phyloP scores from a whole-genome alignment of 306 rosid genomes.

The Morella rubra region DNA sequence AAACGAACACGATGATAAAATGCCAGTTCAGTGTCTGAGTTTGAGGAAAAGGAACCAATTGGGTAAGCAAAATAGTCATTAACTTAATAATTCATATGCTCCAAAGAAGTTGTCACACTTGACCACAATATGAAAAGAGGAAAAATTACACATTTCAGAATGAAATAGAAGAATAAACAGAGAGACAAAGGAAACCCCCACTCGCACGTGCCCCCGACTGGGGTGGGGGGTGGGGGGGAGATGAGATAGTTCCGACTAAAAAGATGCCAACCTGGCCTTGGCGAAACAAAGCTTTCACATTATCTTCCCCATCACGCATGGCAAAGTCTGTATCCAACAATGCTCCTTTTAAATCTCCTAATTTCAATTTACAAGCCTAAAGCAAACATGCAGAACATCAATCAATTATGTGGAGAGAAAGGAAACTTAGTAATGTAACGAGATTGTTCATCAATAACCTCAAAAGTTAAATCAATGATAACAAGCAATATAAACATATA shows the following conservation, averaged over 20 bases:
- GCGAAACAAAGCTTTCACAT: slow-evolving; percentile 53
- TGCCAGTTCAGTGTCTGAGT: not conserved
- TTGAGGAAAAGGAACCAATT: no score
- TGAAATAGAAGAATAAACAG: no score
- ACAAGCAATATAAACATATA: not conserved
- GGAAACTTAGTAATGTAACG: not conserved
- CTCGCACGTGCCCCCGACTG: no score
- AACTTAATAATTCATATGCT: no score
- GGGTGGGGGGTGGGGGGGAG: not conserved
- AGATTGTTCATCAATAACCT: not conserved
- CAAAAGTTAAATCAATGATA: not conserved
- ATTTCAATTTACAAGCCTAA: slow-evolving; percentile 54
- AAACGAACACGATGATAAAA: not conserved
- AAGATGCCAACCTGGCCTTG: slow-evolving; percentile 54
- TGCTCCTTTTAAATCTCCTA: slow-evolving; percentile 53
- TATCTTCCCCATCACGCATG: slow-evolving; percentile 49
- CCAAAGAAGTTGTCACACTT: no score
- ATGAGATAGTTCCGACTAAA: not conserved
- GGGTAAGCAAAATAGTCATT: no score
- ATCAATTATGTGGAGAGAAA: slow-evolving; percentile 12
- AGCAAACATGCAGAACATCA: slow-evolving; percentile 3
- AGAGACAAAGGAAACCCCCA: no score
- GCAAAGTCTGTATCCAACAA: slow-evolving; percentile 52
- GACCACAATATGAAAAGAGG: no score
- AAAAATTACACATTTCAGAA: no score